Evolutionary conservation across 257 asterid species (phyloP).

Genomic region (Leptodermis oblonga): DNA sequence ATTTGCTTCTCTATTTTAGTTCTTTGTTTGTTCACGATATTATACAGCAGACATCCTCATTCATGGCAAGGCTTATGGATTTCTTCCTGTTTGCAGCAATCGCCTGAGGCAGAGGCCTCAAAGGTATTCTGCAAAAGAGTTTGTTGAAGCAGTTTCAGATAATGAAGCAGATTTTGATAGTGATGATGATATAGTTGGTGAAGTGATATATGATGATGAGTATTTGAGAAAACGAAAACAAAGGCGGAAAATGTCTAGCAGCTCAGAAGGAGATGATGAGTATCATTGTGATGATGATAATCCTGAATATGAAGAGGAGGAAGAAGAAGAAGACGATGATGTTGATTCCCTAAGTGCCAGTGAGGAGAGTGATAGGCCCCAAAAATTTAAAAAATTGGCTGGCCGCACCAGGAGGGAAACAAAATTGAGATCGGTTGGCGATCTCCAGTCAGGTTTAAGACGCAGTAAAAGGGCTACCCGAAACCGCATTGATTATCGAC

Average conservation of each 20-base stretch:
- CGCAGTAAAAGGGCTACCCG: slow-evolving; percentile 88
- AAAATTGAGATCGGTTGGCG: slow-evolving; percentile 58
- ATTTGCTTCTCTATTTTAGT: slow-evolving; percentile 11
- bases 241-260: slow-evolving; percentile 63
- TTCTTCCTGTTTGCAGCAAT: slow-evolving; percentile 38
- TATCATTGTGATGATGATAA: slow-evolving; percentile 71
- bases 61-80: background rate
- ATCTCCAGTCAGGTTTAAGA: slow-evolving; percentile 66
- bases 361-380: slow-evolving; percentile 59
- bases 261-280: slow-evolving; percentile 94
- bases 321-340: slow-evolving; percentile 44
- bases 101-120: slow-evolving; percentile 86
- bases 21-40: slow-evolving; percentile 2
- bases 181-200: slow-evolving; percentile 94
- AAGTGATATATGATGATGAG: slow-evolving; percentile 88
- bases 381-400: slow-evolving; percentile 33
- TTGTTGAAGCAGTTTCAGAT: slow-evolving; percentile 67
- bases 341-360: slow-evolving; percentile 51
- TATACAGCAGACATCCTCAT: background rate
- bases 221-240: slow-evolving; percentile 60
- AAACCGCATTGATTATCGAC: slow-evolving; percentile 65
- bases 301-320: slow-evolving; percentile 83
- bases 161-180: slow-evolving; percentile 76
- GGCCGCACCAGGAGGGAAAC: slow-evolving; percentile 74
- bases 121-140: slow-evolving; percentile 64